phyloP scores from a whole-genome alignment of 1,284 basidiomycete species.

The Puccinia hordei region DNA sequence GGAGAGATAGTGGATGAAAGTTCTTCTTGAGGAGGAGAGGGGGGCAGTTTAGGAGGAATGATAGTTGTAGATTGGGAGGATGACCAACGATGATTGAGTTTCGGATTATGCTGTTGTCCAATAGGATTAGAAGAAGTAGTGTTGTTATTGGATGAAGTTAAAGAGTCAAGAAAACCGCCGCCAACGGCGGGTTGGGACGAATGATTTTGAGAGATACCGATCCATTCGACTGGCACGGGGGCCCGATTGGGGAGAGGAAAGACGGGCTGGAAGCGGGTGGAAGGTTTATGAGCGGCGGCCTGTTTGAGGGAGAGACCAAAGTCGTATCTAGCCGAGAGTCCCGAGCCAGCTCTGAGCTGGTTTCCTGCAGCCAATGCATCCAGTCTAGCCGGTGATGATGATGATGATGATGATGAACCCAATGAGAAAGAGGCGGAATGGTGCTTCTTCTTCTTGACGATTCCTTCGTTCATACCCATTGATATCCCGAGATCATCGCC shows the following conservation, averaged over 20 bases:
- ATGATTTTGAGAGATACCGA: not conserved
- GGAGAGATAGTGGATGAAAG: not conserved
- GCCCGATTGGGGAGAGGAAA: not conserved
- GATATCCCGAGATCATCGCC: constrained; percentile 57
- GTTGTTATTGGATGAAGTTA: no score
- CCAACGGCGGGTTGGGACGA: not conserved
- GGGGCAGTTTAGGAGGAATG: not conserved
- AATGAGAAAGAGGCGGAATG: not conserved
- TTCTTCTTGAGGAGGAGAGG: constrained; percentile 2
- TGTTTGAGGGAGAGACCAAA: constrained; percentile 63
- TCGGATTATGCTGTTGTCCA: no score
- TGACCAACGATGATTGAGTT: not conserved
- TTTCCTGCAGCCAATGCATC: constrained; percentile 46
- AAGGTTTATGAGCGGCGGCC: constrained; percentile 47
- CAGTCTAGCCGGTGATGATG: no score
- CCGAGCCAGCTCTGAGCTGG: constrained; percentile 57
- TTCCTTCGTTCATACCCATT: not conserved
- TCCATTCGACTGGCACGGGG: constrained; percentile 4
- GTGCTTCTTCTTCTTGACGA: not conserved
- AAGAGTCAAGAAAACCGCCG: not conserved
- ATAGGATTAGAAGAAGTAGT: no score
- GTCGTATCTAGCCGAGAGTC: constrained; percentile 62
- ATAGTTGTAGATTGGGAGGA: not conserved
- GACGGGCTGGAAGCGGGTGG: not conserved
- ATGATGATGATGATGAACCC: no score